These are phyloP conservation scores for Globisporangium cederbergense DNA, from an alignment of 352 stramenopile genomes.

Conservation along the genomic window DNA sequence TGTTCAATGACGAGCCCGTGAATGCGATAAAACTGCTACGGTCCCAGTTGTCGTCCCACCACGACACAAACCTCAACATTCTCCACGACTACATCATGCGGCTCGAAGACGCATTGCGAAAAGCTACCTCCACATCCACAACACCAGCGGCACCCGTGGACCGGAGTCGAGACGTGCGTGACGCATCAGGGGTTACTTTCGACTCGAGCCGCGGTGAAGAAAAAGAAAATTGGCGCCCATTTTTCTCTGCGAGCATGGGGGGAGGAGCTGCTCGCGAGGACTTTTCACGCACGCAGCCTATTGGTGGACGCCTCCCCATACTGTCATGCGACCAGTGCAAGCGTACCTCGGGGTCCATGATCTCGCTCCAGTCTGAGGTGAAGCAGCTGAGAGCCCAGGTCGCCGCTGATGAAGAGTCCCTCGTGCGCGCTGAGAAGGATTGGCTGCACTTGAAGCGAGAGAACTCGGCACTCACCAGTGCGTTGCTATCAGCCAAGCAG, in stretches of 20 bases:
- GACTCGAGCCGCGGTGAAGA: slow-evolving; percentile 36
- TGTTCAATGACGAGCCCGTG: slow-evolving; percentile 34
- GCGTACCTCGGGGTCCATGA: slow-evolving; percentile 24
- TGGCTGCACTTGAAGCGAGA: slow-evolving; percentile 41
- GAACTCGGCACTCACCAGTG: slow-evolving; percentile 36
- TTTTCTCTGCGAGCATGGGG: slow-evolving; percentile 23
- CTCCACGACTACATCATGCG: slow-evolving; percentile 58
- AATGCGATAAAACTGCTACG: slow-evolving; percentile 48
- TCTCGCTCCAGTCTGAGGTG: slow-evolving; percentile 48
- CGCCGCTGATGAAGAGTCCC: slow-evolving; percentile 34
- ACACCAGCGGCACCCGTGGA: slow-evolving; percentile 8
- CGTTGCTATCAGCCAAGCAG: slow-evolving; percentile 44
- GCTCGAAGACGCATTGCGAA: slow-evolving; percentile 38
- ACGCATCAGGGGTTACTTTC: slow-evolving; percentile 36
- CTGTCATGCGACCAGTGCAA: slow-evolving; percentile 38
- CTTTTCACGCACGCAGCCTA: slow-evolving; percentile 28
- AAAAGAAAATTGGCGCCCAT: slow-evolving; percentile 23
- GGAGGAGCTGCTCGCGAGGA: slow-evolving; percentile 18
- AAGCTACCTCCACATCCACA: slow-evolving; percentile 4
- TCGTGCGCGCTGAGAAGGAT: slow-evolving; percentile 43
- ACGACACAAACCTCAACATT: slow-evolving; percentile 46
- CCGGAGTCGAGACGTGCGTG: slow-evolving; percentile 12
- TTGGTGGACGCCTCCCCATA: background rate
- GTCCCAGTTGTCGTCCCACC: slow-evolving; percentile 48
- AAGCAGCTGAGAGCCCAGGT: slow-evolving; percentile 43